phyloP scores from a whole-genome alignment of 192 early-diverging fungal species.

The Mortierella antarctica region DNA sequence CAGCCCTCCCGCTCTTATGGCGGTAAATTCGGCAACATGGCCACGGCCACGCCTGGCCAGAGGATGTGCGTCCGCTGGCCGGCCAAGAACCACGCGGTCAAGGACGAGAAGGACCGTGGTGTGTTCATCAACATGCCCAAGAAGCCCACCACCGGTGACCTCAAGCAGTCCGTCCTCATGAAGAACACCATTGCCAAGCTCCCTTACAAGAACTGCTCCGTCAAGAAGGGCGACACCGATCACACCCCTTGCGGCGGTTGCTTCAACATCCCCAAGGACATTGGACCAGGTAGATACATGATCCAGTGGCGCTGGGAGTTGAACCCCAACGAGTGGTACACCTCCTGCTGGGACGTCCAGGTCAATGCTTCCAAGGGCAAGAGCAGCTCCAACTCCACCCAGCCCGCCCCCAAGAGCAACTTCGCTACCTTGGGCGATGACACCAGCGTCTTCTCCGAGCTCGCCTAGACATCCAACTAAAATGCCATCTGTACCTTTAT shows the following conservation, averaged over 20 bases:
- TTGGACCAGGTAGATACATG: conserved; percentile 34
- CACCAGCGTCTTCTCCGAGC: too few relatives aligned
- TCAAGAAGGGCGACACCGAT: conserved; percentile 24
- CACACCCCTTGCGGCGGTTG: conserved; percentile 47
- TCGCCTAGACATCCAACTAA: too few relatives aligned
- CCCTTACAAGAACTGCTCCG: conserved; percentile 46
- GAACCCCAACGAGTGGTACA: conserved; percentile 43
- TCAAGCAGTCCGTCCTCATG: conserved; percentile 15
- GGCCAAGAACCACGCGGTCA: conserved; percentile 47
- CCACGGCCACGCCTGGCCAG: conserved; percentile 12
- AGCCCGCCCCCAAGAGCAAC: too few relatives aligned
- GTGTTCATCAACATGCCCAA: conserved; percentile 43
- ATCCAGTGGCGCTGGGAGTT: conserved; percentile 51
- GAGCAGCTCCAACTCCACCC: background rate
- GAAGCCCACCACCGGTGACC: conserved; percentile 24
- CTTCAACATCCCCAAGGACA: conserved; percentile 16
- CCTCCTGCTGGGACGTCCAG: conserved; percentile 47
- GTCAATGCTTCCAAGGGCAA: background rate
- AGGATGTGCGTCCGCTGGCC: conserved; percentile 49
- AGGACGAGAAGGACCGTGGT: conserved; percentile 16
- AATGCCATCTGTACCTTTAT: too few relatives aligned
- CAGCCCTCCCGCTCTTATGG: conserved; percentile 42
- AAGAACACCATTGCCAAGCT: conserved; percentile 34
- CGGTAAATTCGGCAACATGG: conserved; percentile 31
- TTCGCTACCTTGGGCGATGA: too few relatives aligned